phyloP scores from a whole-genome alignment of 352 stramenopile species.

The Globisporangium nodosum region DNA sequence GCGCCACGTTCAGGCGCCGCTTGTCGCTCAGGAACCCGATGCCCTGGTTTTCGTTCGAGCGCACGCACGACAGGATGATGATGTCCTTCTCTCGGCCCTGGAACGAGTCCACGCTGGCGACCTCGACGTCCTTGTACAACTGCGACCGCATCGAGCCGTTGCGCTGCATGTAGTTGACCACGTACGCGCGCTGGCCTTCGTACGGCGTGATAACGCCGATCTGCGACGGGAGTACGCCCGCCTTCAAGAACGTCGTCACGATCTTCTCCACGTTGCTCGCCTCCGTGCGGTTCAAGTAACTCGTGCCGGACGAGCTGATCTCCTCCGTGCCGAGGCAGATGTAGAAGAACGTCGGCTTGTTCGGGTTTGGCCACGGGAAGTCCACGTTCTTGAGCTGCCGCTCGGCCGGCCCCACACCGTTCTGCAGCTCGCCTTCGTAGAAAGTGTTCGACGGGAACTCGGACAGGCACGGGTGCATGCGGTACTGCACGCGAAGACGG shows the following conservation, averaged over 20 bases:
- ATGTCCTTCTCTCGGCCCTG: conserved; percentile 99
- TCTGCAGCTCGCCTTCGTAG: conserved; percentile 99
- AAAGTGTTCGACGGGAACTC: conserved; percentile 99
- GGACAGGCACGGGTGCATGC: conserved; percentile 98
- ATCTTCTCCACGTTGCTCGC: conserved; percentile 98
- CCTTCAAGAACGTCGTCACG: conserved; percentile 95
- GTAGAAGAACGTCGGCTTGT: conserved; percentile 99
- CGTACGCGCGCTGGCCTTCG: conserved; percentile 97
- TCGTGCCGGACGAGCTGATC: conserved; percentile 96
- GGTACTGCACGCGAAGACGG: conserved; percentile 98
- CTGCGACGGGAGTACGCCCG: conserved; percentile 86
- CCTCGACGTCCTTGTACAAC: conserved; percentile 98
- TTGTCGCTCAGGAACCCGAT: conserved; percentile 99
- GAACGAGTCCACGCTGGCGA: conserved; percentile 99
- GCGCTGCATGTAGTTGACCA: conserved; percentile 97
- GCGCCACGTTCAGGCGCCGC: conserved; percentile 97
- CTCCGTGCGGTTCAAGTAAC: conserved; percentile 98
- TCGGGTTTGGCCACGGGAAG: conserved; percentile 97
- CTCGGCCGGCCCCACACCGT: conserved; percentile 96
- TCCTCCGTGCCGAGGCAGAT: conserved; percentile 95
- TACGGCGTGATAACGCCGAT: conserved; percentile 98
- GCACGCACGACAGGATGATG: conserved; percentile 97
- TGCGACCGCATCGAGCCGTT: conserved; percentile 92
- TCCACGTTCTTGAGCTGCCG: conserved; percentile 83
- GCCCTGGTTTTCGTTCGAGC: conserved; percentile 98